phyloP scores from a whole-genome alignment of 257 asterid genomes.

The Primulina tabacum region DNA sequence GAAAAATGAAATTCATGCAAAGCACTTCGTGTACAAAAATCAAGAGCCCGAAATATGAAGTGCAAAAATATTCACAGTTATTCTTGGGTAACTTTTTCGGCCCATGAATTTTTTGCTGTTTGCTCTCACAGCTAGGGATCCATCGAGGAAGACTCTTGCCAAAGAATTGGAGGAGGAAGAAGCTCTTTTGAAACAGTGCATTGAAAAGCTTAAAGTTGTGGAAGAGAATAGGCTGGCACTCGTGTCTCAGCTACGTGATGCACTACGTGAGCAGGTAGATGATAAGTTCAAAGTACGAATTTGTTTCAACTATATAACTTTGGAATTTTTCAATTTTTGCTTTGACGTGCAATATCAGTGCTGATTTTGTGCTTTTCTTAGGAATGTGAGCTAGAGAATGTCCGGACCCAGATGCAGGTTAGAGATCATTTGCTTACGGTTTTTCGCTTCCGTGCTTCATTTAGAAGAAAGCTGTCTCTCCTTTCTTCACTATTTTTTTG shows the following conservation, averaged over 20 bases:
- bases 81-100: constrained; percentile 15
- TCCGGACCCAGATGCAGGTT: constrained; percentile 87
- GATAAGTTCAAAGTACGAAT: neutral
- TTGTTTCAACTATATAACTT: neutral
- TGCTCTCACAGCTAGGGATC: constrained; percentile 60
- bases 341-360: constrained; percentile 4
- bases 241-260: constrained; percentile 67
- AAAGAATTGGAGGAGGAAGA: constrained; percentile 80
- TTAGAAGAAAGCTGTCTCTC: neutral
- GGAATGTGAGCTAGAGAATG: constrained; percentile 93
- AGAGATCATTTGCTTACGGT: neutral
- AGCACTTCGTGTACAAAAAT: neutral
- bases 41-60: neutral
- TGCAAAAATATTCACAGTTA: constrained; percentile 1
- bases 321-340: constrained; percentile 12
- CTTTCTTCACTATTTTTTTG: too few species aligned
- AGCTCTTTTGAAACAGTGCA: constrained; percentile 49
- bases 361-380: constrained; percentile 30
- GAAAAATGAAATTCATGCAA: neutral
- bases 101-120: constrained; percentile 16
- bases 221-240: constrained; percentile 70
- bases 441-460: neutral
- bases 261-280: constrained; percentile 72
- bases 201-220: constrained; percentile 65
- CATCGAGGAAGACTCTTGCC: constrained; percentile 54